Conservation (phyloP, 768 basidiomycete species). For the Pleurotus tuoliensis region DNA sequence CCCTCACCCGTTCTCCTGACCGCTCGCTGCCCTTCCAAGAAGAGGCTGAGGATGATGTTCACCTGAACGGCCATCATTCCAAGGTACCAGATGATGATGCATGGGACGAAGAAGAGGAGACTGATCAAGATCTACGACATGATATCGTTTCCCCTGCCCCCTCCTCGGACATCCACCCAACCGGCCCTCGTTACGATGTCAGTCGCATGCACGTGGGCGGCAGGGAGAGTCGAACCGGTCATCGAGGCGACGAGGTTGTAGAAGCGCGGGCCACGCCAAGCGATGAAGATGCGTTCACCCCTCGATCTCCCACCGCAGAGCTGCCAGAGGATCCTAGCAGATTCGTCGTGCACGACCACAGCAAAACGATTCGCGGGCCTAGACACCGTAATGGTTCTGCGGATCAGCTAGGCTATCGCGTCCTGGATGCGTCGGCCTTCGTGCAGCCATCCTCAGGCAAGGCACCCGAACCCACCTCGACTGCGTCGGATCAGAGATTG, state of each 20-base stretch:
- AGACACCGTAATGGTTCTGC: slow-evolving; percentile 55
- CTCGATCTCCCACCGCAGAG: slow-evolving; percentile 61
- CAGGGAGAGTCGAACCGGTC: slow-evolving; percentile 32
- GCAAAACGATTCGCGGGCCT: slow-evolving; percentile 29
- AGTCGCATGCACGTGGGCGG: slow-evolving; percentile 29
- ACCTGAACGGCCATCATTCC: slow-evolving; percentile 22
- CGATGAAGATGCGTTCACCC: slow-evolving; percentile 58
- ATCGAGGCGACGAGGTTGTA: slow-evolving; percentile 41
- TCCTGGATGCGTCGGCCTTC: slow-evolving; percentile 55
- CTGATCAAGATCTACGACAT: slow-evolving; percentile 27
- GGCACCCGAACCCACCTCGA: slow-evolving; percentile 1
- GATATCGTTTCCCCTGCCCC: slow-evolving; percentile 43
- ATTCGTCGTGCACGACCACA: slow-evolving; percentile 1
- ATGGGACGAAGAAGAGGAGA: slow-evolving; percentile 15
- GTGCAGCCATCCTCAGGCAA: slow-evolving; percentile 26
- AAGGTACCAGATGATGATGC: slow-evolving; percentile 25
- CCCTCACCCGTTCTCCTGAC: slow-evolving; percentile 59
- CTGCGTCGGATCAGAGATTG: not conserved
- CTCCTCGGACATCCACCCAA: slow-evolving; percentile 51
- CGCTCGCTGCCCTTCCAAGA: slow-evolving; percentile 76
- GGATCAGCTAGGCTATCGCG: slow-evolving; percentile 58
- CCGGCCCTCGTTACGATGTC: slow-evolving; percentile 21
- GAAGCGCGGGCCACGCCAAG: slow-evolving; percentile 42
- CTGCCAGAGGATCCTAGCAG: slow-evolving; percentile 42
- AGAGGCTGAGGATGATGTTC: slow-evolving; percentile 63